Evolutionary conservation across 2,329 filamentous ascomycete species (phyloP), one percentile per base, ranked within the genome.

Genomic region (Apiospora koreana): DNA sequence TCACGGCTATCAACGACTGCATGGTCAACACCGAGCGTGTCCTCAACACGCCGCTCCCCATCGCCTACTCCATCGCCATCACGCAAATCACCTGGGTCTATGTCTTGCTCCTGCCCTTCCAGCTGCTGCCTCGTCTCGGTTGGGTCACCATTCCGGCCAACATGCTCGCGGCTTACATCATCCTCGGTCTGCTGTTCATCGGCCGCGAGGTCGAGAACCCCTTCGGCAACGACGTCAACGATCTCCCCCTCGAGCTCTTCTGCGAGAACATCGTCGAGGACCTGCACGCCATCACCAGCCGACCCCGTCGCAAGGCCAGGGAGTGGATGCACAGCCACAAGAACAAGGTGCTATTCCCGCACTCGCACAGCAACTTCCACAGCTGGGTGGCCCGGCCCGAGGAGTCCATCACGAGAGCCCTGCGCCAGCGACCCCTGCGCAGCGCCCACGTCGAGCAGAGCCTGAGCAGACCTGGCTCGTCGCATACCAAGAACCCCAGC

Each of bases 61-160:
- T 43, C 41, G 41, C 41, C 41, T 43, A 43, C 83, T 90, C 88
- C 74, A 97, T 97, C 76, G 89, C 93, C 76, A 95, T 96, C 79
- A 90, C 91, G 25, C 94, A 97, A 79, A 95, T 96, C 77, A 94
- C 94, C 42, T 95, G 93, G 89, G 88, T 94, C 68, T 97, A 96
- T 81, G 90, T 96, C 68, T 82, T 94, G 75, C 86, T 94, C 43
- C 86, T 97, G 1, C 94, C 94, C 7, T 96, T 96, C 86, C 94
- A 97, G 82, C 88, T 97, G 8, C 88, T 89, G 77, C 77, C 80
- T 0, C 79, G 81, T 3, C 87, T 97, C 0, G 75, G 81, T 9
- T 96, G 92, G 91, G 86, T 94, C 73, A 91, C 93, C 16, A 95
- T 96, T 73, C 93, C 93, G 0, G 93, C 90, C 43, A 92, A 91